A percentile compares a stretch with the other conserved stretches of the same genome.
phyloP scores from a whole-genome alignment of 129 eudicot species.

The Flaveria robusta region DNA sequence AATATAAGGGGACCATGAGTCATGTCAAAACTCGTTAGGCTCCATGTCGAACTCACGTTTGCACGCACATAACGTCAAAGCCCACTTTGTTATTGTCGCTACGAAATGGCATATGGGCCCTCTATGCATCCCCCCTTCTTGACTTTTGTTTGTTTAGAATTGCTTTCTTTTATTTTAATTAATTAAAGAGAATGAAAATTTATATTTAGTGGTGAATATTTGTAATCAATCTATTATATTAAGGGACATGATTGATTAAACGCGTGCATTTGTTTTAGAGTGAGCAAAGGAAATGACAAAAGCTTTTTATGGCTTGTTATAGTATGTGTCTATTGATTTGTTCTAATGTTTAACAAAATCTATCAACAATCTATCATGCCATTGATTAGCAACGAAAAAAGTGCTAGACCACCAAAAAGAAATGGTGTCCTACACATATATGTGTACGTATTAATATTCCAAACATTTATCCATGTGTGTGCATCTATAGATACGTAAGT shows the following conservation, averaged over 20 bases:
- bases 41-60: constrained; percentile 25
- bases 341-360: too few species aligned
- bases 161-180: background rate
- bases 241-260: background rate
- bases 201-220: background rate
- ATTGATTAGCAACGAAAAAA: too few species aligned
- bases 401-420: too few species aligned
- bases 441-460: too few species aligned
- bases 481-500: too few species aligned
- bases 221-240: background rate
- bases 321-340: too few species aligned
- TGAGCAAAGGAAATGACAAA: background rate
- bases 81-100: constrained; percentile 20
- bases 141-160: background rate
- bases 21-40: constrained; percentile 19
- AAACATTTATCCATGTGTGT: too few species aligned
- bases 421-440: too few species aligned
- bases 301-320: background rate
- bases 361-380: too few species aligned
- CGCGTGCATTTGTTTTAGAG: background rate
- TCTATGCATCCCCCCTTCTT: background rate
- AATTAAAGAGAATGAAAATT: too few species aligned
- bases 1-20: background rate
- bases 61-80: constrained; percentile 27
- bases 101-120: constrained; percentile 24